A percentile compares a stretch with the other conserved stretches of the same genome.
Evolutionary conservation across 129 eudicot species (phyloP).

Genomic region (Cynara cardunculus): DNA sequence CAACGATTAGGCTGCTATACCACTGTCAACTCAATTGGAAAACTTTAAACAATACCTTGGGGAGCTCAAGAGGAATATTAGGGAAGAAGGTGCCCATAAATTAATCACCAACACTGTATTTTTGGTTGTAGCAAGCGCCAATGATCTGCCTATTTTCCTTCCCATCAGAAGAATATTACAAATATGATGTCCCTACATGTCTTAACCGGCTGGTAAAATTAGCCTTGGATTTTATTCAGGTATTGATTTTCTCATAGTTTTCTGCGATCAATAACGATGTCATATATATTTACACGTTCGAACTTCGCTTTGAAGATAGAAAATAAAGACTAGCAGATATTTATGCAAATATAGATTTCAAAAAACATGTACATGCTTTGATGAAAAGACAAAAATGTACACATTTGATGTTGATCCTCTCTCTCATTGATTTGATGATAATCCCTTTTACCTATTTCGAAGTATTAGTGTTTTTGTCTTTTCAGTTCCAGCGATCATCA

Average conservation of each 20-base stretch:
- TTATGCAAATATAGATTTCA: neutral
- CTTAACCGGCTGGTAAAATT: slow-evolving; percentile 35
- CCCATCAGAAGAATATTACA: slow-evolving; percentile 20
- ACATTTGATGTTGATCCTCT: no score
- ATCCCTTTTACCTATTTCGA: no score
- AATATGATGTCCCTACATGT: slow-evolving; percentile 35
- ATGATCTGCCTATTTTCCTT: slow-evolving; percentile 50
- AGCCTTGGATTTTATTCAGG: slow-evolving; percentile 42
- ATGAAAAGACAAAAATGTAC: no score
- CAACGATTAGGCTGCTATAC: neutral
- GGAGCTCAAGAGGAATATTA: slow-evolving; percentile 30
- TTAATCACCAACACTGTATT: slow-evolving; percentile 26
- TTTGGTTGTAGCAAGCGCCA: slow-evolving; percentile 44
- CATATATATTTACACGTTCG: neutral
- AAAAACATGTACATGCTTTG: neutral
- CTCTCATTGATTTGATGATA: no score
- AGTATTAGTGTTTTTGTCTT: no score
- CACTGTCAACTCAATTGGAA: slow-evolving; percentile 33
- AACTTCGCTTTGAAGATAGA: neutral
- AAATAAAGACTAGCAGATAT: neutral
- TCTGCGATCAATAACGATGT: no score
- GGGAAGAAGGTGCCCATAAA: slow-evolving; percentile 27
- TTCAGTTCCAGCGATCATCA: no score
- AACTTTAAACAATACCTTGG: slow-evolving; percentile 46
- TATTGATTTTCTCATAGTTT: neutral